Conservation (phyloP, 2,329 filamentous ascomycete species). For the Fusarium papillatum region DNA sequence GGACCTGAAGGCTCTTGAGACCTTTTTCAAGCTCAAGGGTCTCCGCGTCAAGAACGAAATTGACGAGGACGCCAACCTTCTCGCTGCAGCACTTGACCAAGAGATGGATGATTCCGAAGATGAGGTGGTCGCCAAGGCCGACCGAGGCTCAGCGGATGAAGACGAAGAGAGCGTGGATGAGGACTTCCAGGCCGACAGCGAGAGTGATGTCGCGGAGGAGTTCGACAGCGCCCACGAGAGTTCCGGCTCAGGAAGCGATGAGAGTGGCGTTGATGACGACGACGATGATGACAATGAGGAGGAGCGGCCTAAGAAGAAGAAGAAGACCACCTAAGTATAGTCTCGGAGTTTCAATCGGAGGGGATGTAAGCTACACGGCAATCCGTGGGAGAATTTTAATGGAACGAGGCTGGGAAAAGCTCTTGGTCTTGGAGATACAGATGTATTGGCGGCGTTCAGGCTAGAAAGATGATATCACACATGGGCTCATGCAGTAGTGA, state of each 20-base stretch:
- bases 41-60: slow-evolving; percentile 99
- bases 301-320: slow-evolving; percentile 65
- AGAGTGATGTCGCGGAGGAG: slow-evolving; percentile 97
- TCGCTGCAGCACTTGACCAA: slow-evolving; percentile 88
- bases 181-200: slow-evolving; percentile 93
- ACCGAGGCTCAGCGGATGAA: slow-evolving; percentile 94
- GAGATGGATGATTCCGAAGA: slow-evolving; percentile 89
- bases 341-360: not conserved
- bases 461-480: slow-evolving; percentile 42
- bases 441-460: slow-evolving; percentile 45
- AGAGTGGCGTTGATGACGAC: slow-evolving; percentile 63
- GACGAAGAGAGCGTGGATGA: slow-evolving; percentile 97
- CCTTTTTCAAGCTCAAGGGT: slow-evolving; percentile 96
- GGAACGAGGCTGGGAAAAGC: slow-evolving; percentile 28
- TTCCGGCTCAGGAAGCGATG: slow-evolving; percentile 76
- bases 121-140: slow-evolving; percentile 78
- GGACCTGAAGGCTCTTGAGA: slow-evolving; percentile 95
- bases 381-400: slow-evolving; percentile 29
- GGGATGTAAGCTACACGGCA: not conserved
- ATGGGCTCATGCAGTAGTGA: slow-evolving; percentile 27
- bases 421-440: slow-evolving; percentile 30
- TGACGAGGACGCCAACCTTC: slow-evolving; percentile 87
- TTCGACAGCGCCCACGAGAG: slow-evolving; percentile 94
- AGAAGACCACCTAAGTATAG: slow-evolving; percentile 51
- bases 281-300: slow-evolving; percentile 58